Conservation (phyloP, 768 basidiomycete genomes). For the Boletus vermiculosoides region DNA sequence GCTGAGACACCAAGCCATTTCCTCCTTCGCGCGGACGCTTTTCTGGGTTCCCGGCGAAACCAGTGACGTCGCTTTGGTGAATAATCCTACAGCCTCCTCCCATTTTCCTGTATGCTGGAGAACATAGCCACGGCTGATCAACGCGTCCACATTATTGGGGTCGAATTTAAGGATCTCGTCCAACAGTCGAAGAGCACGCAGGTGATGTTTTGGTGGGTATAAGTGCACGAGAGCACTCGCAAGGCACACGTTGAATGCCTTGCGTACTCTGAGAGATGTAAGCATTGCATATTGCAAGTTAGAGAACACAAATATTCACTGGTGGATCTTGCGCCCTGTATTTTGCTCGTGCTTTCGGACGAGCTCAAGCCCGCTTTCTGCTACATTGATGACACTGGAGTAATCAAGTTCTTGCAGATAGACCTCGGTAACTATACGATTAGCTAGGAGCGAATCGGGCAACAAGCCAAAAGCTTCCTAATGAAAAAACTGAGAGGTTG, state of each 20-base stretch:
- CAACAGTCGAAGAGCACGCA: conserved; percentile 70
- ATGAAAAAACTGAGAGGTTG: conserved; percentile 8
- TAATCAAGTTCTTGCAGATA: conserved; percentile 73
- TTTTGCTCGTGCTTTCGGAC: conserved; percentile 54
- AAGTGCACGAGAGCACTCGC: conserved; percentile 80
- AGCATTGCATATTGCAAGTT: not conserved
- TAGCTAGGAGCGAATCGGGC: conserved; percentile 61
- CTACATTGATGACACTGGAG: conserved; percentile 63
- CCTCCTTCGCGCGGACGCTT: conserved; percentile 70
- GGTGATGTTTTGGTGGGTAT: conserved; percentile 88
- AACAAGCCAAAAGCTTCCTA: conserved; percentile 56
- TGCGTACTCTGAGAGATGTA: conserved; percentile 48
- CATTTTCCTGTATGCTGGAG: conserved; percentile 63
- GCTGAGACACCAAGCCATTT: conserved; percentile 76
- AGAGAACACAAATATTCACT: conserved; percentile 35
- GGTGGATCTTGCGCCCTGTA: conserved; percentile 51
- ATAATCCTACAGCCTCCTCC: conserved; percentile 61
- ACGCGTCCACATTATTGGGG: conserved; percentile 58
- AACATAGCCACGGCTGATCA: conserved; percentile 77
- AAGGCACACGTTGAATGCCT: conserved; percentile 68
- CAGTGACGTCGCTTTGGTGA: conserved; percentile 54
- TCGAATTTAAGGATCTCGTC: conserved; percentile 66
- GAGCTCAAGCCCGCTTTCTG: conserved; percentile 67
- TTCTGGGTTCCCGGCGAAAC: conserved; percentile 44
- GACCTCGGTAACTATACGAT: conserved; percentile 61